These are phyloP conservation scores for Botrytis paeoniae DNA, from an alignment of 2,329 filamentous ascomycete genomes.

Conservation along the genomic window DNA sequence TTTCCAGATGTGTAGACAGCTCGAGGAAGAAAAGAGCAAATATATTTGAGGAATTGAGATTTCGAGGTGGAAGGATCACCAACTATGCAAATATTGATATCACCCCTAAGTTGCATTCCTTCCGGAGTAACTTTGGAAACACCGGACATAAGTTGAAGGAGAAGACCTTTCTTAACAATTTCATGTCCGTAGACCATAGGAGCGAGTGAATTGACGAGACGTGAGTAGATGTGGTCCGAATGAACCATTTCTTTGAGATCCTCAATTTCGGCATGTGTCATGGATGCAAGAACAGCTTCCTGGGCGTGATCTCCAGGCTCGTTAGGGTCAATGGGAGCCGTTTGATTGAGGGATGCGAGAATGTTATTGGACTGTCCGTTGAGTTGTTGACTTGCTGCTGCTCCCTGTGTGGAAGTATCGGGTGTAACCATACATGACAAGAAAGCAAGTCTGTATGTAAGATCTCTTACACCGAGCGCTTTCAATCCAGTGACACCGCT, in stretches of 20 bases:
- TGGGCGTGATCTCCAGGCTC: constrained; percentile 82
- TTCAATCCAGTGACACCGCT: constrained; percentile 86
- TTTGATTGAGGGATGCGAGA: constrained; percentile 76
- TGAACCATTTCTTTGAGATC: constrained; percentile 93
- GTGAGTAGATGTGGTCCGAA: constrained; percentile 89
- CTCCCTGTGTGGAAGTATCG: constrained; percentile 77
- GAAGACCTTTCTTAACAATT: constrained; percentile 93
- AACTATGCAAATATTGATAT: constrained; percentile 98
- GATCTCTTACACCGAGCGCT: constrained; percentile 85
- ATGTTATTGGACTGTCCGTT: constrained; percentile 79
- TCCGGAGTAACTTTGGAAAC: constrained; percentile 89
- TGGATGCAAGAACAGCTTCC: constrained; percentile 78
- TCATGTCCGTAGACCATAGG: constrained; percentile 97
- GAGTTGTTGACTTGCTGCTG: constrained; percentile 64
- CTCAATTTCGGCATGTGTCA: constrained; percentile 83
- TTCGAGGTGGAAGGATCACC: constrained; percentile 97
- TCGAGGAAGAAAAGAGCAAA: constrained; percentile 93
- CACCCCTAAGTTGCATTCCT: constrained; percentile 91
- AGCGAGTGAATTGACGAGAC: constrained; percentile 88
- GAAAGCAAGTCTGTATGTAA: constrained; percentile 96
- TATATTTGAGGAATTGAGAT: constrained; percentile 96
- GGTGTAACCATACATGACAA: constrained; percentile 93
- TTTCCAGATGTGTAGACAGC: constrained; percentile 98
- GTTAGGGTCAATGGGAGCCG: constrained; percentile 61
- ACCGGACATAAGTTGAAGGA: constrained; percentile 94